These are phyloP conservation scores for Aureococcus anophagefferens DNA, from an alignment of 108 stramenopile species.

Conservation along the genomic window DNA sequence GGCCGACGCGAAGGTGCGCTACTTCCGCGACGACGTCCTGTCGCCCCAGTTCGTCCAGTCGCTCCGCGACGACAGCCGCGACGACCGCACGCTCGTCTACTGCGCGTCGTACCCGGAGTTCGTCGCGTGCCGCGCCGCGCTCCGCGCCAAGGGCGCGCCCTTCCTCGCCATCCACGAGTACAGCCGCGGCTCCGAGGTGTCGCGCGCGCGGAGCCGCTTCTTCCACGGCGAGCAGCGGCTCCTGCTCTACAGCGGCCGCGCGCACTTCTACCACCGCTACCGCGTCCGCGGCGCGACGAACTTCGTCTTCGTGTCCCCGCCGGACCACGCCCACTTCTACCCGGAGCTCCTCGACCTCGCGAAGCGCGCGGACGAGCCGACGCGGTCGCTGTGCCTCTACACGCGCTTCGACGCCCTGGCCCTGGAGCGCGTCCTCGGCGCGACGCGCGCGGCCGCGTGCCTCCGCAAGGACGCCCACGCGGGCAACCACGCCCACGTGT, in stretches of 20 bases:
- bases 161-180: background rate
- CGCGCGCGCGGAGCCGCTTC: conserved; percentile 76
- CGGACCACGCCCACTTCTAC: conserved; percentile 83
- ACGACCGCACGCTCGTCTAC: background rate
- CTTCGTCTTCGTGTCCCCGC: conserved; percentile 79
- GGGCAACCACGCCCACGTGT: no score
- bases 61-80: background rate
- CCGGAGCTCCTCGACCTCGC: conserved; percentile 69
- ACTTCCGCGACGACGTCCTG: background rate
- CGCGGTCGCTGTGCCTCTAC: conserved; percentile 42
- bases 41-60: no score
- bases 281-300: conserved; percentile 74
- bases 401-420: conserved; percentile 79
- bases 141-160: background rate
- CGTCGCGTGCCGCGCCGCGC: background rate
- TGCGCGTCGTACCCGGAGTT: background rate
- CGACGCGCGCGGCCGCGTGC: background rate
- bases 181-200: conserved; percentile 41
- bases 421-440: conserved; percentile 21
- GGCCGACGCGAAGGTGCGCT: background rate
- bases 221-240: conserved; percentile 75
- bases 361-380: conserved; percentile 25
- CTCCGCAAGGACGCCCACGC: no score
- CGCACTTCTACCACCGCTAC: conserved; percentile 80
- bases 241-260: conserved; percentile 86